Conservation (phyloP, 306 rosid genomes). For the Biancaea sappan region DNA sequence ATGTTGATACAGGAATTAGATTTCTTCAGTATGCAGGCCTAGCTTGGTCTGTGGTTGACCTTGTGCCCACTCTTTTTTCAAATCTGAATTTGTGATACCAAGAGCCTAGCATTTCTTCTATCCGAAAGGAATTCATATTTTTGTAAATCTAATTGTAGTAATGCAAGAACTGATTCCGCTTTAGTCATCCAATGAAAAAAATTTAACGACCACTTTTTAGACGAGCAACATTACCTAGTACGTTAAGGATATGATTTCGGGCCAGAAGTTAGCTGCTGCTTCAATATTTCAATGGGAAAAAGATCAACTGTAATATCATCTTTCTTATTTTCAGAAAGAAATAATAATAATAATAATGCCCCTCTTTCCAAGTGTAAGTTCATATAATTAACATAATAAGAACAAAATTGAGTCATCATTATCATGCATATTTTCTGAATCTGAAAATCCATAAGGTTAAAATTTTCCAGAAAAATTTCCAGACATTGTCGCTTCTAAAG, state of each 20-base stretch:
- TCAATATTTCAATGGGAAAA: not conserved
- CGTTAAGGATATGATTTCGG: too few species aligned
- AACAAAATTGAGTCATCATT: slow-evolving; percentile 35
- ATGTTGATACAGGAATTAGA: slow-evolving; percentile 89
- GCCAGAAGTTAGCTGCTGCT: not conserved
- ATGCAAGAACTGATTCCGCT: slow-evolving; percentile 9
- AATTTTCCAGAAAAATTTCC: slow-evolving; percentile 40
- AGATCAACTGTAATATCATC: not conserved
- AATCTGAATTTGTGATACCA: slow-evolving; percentile 54
- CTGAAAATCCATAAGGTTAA: slow-evolving; percentile 47
- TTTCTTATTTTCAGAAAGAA: too few species aligned
- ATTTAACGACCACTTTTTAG: slow-evolving; percentile 19
- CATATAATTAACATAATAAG: not conserved
- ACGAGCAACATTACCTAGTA: not conserved
- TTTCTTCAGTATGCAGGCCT: slow-evolving; percentile 89
- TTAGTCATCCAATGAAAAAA: not conserved
- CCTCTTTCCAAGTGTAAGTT: not conserved
- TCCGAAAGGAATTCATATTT: not conserved
- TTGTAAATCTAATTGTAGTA: slow-evolving; percentile 32
- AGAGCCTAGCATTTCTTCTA: not conserved
- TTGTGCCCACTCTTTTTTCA: slow-evolving; percentile 79
- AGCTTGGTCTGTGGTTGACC: slow-evolving; percentile 94
- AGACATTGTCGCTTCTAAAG: slow-evolving; percentile 37
- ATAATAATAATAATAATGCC: too few species aligned
- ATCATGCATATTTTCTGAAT: slow-evolving; percentile 36